phyloP scores from a whole-genome alignment of 495 filamentous ascomycete genomes.

The Podospora conica region DNA sequence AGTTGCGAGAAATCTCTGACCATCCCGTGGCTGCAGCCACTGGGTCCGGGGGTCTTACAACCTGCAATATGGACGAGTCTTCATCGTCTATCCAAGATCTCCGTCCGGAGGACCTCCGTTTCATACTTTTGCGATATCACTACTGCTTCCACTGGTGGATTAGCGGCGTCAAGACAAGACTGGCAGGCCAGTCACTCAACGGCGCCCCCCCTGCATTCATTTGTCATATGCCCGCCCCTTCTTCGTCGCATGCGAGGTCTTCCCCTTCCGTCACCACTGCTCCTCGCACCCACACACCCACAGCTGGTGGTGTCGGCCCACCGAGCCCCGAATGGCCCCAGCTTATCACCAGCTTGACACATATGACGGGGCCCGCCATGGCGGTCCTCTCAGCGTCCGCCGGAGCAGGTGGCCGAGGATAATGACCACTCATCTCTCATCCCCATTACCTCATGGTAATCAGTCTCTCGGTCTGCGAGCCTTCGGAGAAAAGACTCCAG shows the following conservation, averaged over 20 bases:
- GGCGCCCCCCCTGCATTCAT: neutral
- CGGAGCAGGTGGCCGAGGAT: neutral
- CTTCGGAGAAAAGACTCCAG: neutral
- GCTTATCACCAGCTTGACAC: neutral
- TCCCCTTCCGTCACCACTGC: neutral
- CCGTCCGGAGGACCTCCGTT: neutral
- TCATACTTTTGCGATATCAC: neutral
- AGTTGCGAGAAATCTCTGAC: constrained; percentile 6
- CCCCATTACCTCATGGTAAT: neutral
- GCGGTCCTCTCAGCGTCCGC: neutral
- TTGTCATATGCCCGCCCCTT: neutral
- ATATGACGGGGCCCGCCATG: neutral
- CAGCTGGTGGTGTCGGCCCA: neutral
- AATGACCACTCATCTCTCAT: neutral
- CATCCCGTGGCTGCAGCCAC: constrained; percentile 7
- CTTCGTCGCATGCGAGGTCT: neutral
- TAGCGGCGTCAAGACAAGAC: neutral
- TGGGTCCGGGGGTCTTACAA: constrained; percentile 8
- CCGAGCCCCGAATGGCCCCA: neutral
- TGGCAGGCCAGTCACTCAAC: neutral
- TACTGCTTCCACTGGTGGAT: neutral
- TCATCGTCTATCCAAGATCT: neutral
- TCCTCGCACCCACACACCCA: neutral
- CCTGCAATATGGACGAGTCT: constrained; percentile 8
- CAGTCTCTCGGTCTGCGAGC: neutral